Evolutionary conservation across 2,329 filamentous ascomycete species (phyloP).

Genomic region (Exutisphaerella laricina): DNA sequence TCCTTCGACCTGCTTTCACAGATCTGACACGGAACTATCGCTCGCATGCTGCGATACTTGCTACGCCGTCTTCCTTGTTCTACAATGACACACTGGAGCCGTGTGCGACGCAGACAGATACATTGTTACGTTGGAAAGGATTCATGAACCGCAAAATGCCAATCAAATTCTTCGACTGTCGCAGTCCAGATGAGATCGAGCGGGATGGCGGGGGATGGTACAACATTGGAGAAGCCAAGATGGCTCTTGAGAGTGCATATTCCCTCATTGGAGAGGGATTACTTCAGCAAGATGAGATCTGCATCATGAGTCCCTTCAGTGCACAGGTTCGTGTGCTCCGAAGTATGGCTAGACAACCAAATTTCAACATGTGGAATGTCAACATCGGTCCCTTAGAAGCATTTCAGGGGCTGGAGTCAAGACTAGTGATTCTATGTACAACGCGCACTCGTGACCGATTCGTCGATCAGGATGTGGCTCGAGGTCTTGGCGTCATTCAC

Average conservation of each 20-base stretch:
- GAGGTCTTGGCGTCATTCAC: slow-evolving; percentile 24
- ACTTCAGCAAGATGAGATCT: slow-evolving; percentile 20
- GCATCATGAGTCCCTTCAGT: slow-evolving; percentile 28
- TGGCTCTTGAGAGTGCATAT: slow-evolving; percentile 17
- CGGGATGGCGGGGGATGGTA: slow-evolving; percentile 28
- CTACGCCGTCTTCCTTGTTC: slow-evolving; percentile 24
- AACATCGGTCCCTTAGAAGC: slow-evolving; percentile 27
- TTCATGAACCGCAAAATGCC: slow-evolving; percentile 21
- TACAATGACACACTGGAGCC: slow-evolving; percentile 28
- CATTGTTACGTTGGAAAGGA: slow-evolving; percentile 20
- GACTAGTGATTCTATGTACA: slow-evolving; percentile 25
- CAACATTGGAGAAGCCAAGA: slow-evolving; percentile 21
- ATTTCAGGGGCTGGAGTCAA: slow-evolving; percentile 27
- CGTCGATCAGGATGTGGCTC: slow-evolving; percentile 24
- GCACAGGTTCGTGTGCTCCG: slow-evolving; percentile 25
- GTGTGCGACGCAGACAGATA: slow-evolving; percentile 11
- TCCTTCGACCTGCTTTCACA: slow-evolving; percentile 23
- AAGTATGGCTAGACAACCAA: slow-evolving; percentile 11
- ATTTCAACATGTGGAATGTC: slow-evolving; percentile 8
- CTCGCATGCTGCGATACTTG: slow-evolving; percentile 25
- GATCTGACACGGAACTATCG: slow-evolving; percentile 28
- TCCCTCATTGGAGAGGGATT: slow-evolving; percentile 19
- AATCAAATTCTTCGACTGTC: slow-evolving; percentile 21
- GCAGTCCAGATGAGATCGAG: slow-evolving; percentile 23
- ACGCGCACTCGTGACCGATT: slow-evolving; percentile 26